Base-by-base conservation (phyloP, 2,329 filamentous ascomycete species). In the Neurospora sp. region DNA sequence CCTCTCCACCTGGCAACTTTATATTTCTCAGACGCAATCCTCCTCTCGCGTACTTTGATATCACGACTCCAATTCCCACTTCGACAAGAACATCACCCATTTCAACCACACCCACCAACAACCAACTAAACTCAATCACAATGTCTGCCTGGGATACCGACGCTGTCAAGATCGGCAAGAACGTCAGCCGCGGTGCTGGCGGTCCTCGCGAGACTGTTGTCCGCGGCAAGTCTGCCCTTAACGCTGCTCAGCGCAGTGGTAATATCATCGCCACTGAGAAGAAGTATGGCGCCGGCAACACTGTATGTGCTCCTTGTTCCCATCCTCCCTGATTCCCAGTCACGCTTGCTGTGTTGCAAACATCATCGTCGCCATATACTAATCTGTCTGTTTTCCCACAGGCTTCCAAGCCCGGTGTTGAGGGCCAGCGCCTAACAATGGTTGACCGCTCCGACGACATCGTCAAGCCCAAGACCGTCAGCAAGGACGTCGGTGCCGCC, bases 361-460 rank as follows among this genome's bases (percentile, higher is more conserved):
- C 66, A 62, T 17, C 15, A 62, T 33, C 52, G 23, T 33, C 37
- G 6, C 40, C 43, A 6, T 4, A 39, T 67, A 19, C 57, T 65
- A 62, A 68, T 43, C 19, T 8, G 12, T 62, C 23, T 62, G 17
- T n/a, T 37, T 2, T 10, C 19, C 36, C 23, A 46, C 74, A 86
- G 83, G 79, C 84, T 73, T 82, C 84, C 77, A 85, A 84, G 78
- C 74, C 82, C 71, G 83, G 82, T 72, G 85, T 85, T 74, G 95
- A 98, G 83, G 96, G 96, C 76, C 96, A 99, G 84, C 94, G 92
- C 79, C 87, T 98, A 74, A 98, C 96, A 75, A 97, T 98, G 86
- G 94, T 99, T 81, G 96, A 98, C 86, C 94, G 95, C 76, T 90
- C 89, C 80, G 94, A 98, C 85, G 96, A 97, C 80, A 97, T 97